Conservation (phyloP, 2,329 filamentous ascomycete species). For the Colletotrichum gigasporum region DNA sequence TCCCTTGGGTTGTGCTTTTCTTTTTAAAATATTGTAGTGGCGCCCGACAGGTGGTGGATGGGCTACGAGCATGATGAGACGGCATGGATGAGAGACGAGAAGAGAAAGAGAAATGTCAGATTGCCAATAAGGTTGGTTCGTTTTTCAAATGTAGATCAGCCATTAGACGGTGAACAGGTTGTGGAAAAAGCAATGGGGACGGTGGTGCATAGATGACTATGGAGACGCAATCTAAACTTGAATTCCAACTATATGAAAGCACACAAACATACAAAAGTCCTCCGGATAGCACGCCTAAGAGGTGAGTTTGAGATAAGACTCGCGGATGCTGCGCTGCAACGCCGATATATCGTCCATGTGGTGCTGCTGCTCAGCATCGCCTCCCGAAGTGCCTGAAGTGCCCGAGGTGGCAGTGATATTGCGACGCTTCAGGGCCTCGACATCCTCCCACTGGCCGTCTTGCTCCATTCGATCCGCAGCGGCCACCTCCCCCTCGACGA, state of each 20-base stretch:
- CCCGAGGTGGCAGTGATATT: not conserved
- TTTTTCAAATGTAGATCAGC: not conserved
- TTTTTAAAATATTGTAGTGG: too few species aligned
- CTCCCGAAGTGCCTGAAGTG: not conserved
- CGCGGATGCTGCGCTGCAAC: not conserved
- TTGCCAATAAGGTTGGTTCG: not conserved
- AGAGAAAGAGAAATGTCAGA: not conserved
- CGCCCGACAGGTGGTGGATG: too few species aligned
- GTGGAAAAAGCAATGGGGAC: not conserved
- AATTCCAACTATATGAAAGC: too few species aligned
- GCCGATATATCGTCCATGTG: not conserved
- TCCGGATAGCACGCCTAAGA: not conserved
- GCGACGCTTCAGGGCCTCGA: not conserved
- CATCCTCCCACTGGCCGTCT: not conserved
- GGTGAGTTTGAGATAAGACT: not conserved
- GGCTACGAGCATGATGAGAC: not conserved
- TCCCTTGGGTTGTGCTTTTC: too few species aligned
- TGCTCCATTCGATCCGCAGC: not conserved
- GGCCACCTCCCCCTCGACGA: not conserved
- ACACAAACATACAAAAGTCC: too few species aligned
- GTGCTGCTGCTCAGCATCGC: not conserved
- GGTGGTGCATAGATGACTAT: not conserved
- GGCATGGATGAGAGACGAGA: not conserved
- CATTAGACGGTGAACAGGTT: not conserved
- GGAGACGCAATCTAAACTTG: too few species aligned